Percentiles rank a stretch among this genome's conserved stretches.
phyloP scores from a whole-genome alignment of 2,329 filamentous ascomycete species.

The Chaetomium sp. region DNA sequence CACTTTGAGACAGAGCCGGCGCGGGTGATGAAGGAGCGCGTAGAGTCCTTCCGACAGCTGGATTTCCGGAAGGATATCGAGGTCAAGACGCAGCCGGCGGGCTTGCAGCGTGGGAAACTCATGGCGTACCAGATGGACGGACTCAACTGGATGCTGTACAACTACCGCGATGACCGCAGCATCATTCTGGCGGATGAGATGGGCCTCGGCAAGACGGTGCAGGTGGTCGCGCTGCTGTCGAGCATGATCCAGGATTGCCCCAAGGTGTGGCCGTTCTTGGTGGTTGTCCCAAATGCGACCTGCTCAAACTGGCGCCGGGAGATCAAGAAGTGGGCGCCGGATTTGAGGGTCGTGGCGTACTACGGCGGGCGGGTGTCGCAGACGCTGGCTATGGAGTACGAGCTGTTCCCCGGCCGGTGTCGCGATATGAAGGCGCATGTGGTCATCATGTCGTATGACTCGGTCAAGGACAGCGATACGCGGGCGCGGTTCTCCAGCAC shows the following conservation, averaged over 20 bases:
- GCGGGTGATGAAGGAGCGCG: conserved; percentile 56
- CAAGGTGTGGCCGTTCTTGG: conserved; percentile 81
- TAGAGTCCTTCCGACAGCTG: conserved; percentile 58
- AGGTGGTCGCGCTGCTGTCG: conserved; percentile 77
- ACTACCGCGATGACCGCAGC: conserved; percentile 76
- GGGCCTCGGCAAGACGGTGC: conserved; percentile 95
- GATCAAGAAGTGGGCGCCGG: conserved; percentile 87
- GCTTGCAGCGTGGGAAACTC: conserved; percentile 69
- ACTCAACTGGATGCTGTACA: conserved; percentile 90
- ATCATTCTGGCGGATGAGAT: conserved; percentile 95
- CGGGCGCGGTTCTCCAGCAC: conserved; percentile 60
- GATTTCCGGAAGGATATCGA: conserved; percentile 62
- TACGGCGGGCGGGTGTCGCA: conserved; percentile 73
- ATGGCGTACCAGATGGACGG: conserved; percentile 95
- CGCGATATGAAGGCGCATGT: conserved; percentile 78
- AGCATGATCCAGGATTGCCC: conserved; percentile 62
- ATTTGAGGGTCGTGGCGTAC: conserved; percentile 82
- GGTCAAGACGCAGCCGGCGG: conserved; percentile 64
- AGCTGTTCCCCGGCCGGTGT: conserved; percentile 66
- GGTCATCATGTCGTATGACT: conserved; percentile 92
- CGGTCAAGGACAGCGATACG: conserved; percentile 66
- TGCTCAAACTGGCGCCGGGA: conserved; percentile 97
- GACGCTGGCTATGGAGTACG: conserved; percentile 70
- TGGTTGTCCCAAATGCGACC: conserved; percentile 91
- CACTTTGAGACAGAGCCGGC: conserved; percentile 57